A percentile compares a stretch with the other conserved stretches of the same genome.
Conservation (phyloP, 2,329 filamentous ascomycete species). For the Paracorniculantispora psalliotae region DNA sequence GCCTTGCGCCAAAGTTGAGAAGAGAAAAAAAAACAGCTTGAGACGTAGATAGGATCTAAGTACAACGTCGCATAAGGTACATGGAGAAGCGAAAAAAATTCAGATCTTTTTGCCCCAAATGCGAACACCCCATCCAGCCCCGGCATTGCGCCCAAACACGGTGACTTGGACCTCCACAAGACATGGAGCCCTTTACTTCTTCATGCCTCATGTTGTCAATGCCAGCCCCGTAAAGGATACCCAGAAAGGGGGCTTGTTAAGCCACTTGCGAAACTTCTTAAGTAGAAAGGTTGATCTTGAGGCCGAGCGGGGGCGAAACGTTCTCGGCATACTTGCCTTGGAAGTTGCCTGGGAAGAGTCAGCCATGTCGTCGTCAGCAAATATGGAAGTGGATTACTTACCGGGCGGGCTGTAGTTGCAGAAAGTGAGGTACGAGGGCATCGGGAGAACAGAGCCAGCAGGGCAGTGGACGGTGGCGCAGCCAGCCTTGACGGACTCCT, state of each 20-base stretch:
- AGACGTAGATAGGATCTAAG: slow-evolving; percentile 15
- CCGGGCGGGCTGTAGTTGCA: slow-evolving; percentile 81
- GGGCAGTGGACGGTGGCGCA: slow-evolving; percentile 67
- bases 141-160: slow-evolving; percentile 10
- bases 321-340: slow-evolving; percentile 46
- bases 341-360: slow-evolving; percentile 42
- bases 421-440: slow-evolving; percentile 69
- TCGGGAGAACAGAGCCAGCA: slow-evolving; percentile 39
- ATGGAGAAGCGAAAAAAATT: slow-evolving; percentile 19
- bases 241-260: neutral
- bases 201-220: slow-evolving; percentile 12
- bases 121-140: slow-evolving; percentile 7
- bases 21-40: slow-evolving; percentile 11
- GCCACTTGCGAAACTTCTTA: slow-evolving; percentile 19
- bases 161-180: neutral
- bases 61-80: slow-evolving; percentile 20
- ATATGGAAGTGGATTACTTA: slow-evolving; percentile 38
- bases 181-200: slow-evolving; percentile 3
- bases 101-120: slow-evolving; percentile 14
- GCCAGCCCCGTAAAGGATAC: slow-evolving; percentile 9
- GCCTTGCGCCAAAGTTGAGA: slow-evolving; percentile 1
- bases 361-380: slow-evolving; percentile 9
- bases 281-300: slow-evolving; percentile 19
- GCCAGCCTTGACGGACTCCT: slow-evolving; percentile 32
- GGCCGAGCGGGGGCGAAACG: slow-evolving; percentile 37